Base-by-base conservation (phyloP, 2,329 filamentous ascomycete genomes). In the Aaosphaeria arxii region DNA sequence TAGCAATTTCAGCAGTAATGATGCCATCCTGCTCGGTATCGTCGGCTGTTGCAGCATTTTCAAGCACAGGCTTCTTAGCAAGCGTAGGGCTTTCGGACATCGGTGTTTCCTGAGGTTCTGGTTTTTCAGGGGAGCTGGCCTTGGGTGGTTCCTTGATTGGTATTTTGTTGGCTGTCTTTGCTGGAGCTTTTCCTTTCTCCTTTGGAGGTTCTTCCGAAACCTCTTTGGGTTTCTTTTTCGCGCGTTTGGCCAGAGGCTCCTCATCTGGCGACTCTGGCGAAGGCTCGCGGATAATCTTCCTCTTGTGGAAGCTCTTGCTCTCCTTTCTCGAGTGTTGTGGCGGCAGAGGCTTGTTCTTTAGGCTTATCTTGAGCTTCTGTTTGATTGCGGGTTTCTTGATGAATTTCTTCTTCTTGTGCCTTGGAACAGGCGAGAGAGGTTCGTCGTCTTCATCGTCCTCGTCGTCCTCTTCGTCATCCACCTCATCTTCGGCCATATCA, bases 1-100 rank as follows among this genome's bases (percentile, higher is more conserved):
- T 66, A 40, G 67, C 65, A 56, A 70, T 71, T 54, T 67, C 71
- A 52, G 60, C 62, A 24, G 60, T 70, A 30, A 70, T 63, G 32
- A 67, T 54, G 5, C 62, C 65, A 13, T 64, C 66, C n/a, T 62
- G 56, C 4, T 67, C 59, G 13, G 49, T 52, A 40, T 68, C 66
- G 9, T 67, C 59, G 35, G 63, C 62, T 45, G 57, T 61, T 44
- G 63, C 57, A 11, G 35, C 7, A 43, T 56, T 55, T 11, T 49
- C 49, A 31, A 42, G 30, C 5, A 40, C 42, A 11, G 65, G 59
- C 42, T 62, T 66, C 30, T 60, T 58, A 17, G 61, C 35, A 11
- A 61, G 47, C 30, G 58, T 56, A 5, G 63, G 64, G 30, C 60
- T 66, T 32, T 66, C 62, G 5, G 56, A 57, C n/a, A 56, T 61